phyloP scores from a whole-genome alignment of 352 stramenopile genomes.

The Blastocystis sp. region DNA sequence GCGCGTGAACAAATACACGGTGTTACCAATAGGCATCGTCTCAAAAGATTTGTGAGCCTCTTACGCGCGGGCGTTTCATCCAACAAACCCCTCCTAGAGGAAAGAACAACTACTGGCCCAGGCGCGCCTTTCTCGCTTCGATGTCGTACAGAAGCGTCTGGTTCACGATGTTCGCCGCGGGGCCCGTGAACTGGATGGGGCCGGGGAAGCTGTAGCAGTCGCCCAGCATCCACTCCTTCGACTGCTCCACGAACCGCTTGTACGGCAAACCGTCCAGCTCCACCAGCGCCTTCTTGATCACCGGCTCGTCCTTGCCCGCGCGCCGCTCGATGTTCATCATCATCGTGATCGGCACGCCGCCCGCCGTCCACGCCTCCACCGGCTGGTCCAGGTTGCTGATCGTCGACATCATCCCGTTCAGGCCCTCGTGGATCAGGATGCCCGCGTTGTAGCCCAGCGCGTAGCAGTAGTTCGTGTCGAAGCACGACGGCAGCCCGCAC shows the following conservation, averaged over 20 bases:
- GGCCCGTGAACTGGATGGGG: conserved; percentile 75
- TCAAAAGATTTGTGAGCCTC: no score
- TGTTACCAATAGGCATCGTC: conserved; percentile 52
- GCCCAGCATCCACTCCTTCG: conserved; percentile 73
- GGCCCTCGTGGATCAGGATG: conserved; percentile 72
- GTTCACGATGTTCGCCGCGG: conserved; percentile 70
- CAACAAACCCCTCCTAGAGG: background rate
- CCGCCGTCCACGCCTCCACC: conserved; percentile 73
- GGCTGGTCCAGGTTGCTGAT: conserved; percentile 66
- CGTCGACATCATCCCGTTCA: conserved; percentile 71
- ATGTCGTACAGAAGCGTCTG: conserved; percentile 56
- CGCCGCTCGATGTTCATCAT: conserved; percentile 76
- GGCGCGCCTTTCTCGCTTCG: background rate
- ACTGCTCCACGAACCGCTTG: conserved; percentile 71
- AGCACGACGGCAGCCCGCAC: conserved; percentile 72
- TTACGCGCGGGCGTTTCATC: background rate
- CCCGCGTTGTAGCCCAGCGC: conserved; percentile 73
- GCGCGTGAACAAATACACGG: conserved; percentile 43
- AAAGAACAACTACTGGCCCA: background rate
- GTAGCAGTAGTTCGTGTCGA: conserved; percentile 75
- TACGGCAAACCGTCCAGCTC: conserved; percentile 74
- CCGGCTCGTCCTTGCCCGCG: conserved; percentile 74
- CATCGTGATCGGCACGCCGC: conserved; percentile 74
- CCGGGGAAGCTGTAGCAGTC: conserved; percentile 74
- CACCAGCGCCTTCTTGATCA: conserved; percentile 75